phyloP scores from a whole-genome alignment of 2,329 filamentous ascomycete genomes.

The Talaromyces sp. region DNA sequence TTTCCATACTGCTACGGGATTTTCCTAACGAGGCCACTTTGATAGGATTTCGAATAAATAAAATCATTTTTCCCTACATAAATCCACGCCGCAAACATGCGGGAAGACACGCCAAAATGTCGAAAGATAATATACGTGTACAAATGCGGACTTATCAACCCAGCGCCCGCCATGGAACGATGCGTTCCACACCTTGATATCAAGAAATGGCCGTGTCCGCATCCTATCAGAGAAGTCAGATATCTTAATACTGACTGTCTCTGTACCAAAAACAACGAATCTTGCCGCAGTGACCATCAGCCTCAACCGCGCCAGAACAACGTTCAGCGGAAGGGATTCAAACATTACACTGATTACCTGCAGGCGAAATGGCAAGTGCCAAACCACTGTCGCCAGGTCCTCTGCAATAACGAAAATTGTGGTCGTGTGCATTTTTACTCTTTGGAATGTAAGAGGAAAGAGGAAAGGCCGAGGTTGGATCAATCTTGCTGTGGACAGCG shows the following conservation, averaged over 20 bases:
- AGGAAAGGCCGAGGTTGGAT: neutral
- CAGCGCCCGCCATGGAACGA: constrained; percentile 1
- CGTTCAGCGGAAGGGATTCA: neutral
- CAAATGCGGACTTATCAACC: constrained; percentile 1
- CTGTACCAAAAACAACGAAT: neutral
- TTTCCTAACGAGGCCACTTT: neutral
- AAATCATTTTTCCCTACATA: neutral
- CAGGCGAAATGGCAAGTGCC: constrained; percentile 4
- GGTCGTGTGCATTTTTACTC: constrained; percentile 6
- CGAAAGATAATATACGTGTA: constrained; percentile 8
- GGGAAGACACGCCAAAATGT: neutral
- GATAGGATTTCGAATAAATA: neutral
- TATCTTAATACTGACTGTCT: constrained; percentile 4
- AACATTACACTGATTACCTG: constrained; percentile 5
- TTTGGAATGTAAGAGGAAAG: constrained; percentile 8
- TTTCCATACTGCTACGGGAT: neutral
- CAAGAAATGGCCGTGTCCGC: constrained; percentile 6
- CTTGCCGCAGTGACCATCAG: neutral
- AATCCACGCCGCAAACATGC: neutral
- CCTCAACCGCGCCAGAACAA: neutral
- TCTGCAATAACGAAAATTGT: constrained; percentile 3
- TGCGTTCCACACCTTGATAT: constrained; percentile 5
- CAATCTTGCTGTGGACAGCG: constrained; percentile 8
- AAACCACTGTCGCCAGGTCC: constrained; percentile 8
- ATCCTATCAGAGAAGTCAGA: constrained; percentile 3